phyloP scores from a whole-genome alignment of 2,329 filamentous ascomycete species.

The Hypoxylon sp. region DNA sequence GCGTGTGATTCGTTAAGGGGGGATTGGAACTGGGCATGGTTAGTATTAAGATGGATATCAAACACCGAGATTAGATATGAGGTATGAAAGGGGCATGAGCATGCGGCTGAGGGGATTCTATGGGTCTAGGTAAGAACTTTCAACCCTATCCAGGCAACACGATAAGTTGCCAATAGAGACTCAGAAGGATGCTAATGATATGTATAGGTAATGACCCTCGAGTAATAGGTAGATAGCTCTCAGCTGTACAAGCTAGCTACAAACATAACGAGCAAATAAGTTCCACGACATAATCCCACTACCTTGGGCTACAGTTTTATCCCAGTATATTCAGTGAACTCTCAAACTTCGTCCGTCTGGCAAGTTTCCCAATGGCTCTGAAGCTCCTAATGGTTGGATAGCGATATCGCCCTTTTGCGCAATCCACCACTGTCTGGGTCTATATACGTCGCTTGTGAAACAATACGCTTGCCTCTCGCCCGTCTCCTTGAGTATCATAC shows the following conservation, averaged over 20 bases:
- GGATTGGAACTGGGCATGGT: not conserved
- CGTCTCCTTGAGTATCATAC: too few relatives aligned
- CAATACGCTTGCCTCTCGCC: too few relatives aligned
- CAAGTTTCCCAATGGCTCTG: too few relatives aligned
- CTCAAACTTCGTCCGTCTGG: not conserved
- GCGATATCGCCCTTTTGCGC: too few relatives aligned
- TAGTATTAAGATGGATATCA: not conserved
- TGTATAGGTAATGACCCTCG: not conserved
- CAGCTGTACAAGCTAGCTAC: not conserved
- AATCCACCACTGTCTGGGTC: too few relatives aligned
- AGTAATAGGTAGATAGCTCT: not conserved
- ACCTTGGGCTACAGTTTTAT: constrained; percentile 5
- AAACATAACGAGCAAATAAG: not conserved
- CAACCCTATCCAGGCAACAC: not conserved
- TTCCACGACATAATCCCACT: not conserved
- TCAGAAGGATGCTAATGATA: not conserved
- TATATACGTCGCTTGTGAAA: too few relatives aligned
- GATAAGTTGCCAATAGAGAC: not conserved
- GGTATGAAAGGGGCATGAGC: not conserved
- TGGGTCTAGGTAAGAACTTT: not conserved
- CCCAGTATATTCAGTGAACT: constrained; percentile 7
- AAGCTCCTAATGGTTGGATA: too few relatives aligned
- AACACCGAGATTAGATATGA: not conserved
- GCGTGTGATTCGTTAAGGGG: constrained; percentile 2
- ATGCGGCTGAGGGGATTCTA: not conserved